Evolutionary conservation across 352 stramenopile genomes (phyloP).

Genomic region (Pythium myriotylum): DNA sequence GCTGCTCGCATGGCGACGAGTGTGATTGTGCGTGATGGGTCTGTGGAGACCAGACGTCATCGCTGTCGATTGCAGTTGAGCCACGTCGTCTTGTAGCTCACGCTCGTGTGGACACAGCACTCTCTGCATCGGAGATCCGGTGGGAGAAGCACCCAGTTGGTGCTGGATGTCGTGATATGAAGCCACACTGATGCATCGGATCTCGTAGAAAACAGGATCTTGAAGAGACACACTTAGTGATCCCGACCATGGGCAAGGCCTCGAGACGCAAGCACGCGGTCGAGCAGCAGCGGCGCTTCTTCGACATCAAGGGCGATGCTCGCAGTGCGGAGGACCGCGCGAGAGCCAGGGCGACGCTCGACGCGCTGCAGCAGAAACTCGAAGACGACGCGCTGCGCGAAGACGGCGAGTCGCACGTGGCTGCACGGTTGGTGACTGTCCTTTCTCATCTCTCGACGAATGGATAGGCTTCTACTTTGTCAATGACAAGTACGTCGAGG

Average conservation of each 20-base stretch:
- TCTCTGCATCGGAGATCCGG: too few relatives aligned
- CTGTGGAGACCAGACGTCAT: too few relatives aligned
- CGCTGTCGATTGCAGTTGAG: too few relatives aligned
- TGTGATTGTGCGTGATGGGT: too few relatives aligned
- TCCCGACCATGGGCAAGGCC: conserved; percentile 45
- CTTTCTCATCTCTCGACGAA: not conserved
- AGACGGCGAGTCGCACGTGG: conserved; percentile 33
- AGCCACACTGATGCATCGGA: not conserved
- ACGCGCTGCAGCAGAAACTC: conserved; percentile 59
- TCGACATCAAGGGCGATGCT: conserved; percentile 44
- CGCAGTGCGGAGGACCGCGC: conserved; percentile 40
- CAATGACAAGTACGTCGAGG: conserved; percentile 45
- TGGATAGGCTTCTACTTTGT: conserved; percentile 57
- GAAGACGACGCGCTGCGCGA: conserved; percentile 63
- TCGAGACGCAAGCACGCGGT: conserved; percentile 46
- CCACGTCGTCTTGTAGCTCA: too few relatives aligned
- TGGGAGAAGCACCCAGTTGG: too few relatives aligned
- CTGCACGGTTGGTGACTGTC: not conserved
- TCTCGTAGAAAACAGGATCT: not conserved
- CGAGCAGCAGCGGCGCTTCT: conserved; percentile 47
- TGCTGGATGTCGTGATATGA: too few relatives aligned
- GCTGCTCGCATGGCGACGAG: not conserved
- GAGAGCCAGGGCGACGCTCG: conserved; percentile 51
- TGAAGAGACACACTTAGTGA: not conserved
- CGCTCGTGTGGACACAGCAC: too few relatives aligned